Evolutionary conservation across 2,329 filamentous ascomycete genomes (phyloP), one percentile per base, ranked within the genome.

Genomic region (Talaromyces sp.): DNA sequence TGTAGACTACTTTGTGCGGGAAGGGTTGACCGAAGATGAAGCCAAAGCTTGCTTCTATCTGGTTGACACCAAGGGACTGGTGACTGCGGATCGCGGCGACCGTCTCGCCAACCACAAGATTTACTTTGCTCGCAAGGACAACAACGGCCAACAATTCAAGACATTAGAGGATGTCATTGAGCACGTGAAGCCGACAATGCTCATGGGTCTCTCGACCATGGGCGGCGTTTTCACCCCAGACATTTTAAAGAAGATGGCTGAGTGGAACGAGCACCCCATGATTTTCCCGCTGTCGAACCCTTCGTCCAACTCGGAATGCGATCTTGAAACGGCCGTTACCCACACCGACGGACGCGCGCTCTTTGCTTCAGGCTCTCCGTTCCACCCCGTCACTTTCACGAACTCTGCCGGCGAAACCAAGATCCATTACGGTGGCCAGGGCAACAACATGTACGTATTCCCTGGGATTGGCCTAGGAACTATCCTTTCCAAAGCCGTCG

Each of bases 271-370:
- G 65, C 83, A 87, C 65, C 93, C 95, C 65, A 94, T 96, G 72
- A 89, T 97, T 70, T 98, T 99, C 87, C 94, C 94, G 60, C 88
- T 99, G 51, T 96, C 91, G 78, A 98, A 99, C 81, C 95, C 95
- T 56, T 88, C 93, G 57, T 93, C 89, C 79, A 97, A 98, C 83
- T 96, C 94, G 8, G 95, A 99, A 81, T 98, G 95, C 81, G 96
- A 92, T 16, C 98, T 96, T 71, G 93, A 97, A 82, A 90, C 95
- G 73, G 95, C 95, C 16, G 85, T 98, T 71, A 85, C 87, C 71
- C 88, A 94, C 87, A 98, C 94, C 10, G 90, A 98, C 63, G 94
- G 94, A 64, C 91, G 88, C 60, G 92, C 88, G 70, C 87, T 99
- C 74, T 99, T 99, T 73, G 95, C 95, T 57, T 97, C 92, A 5